Evolutionary conservation across 495 filamentous ascomycete species (phyloP).

Genomic region (Hypoxylon fuscum): DNA sequence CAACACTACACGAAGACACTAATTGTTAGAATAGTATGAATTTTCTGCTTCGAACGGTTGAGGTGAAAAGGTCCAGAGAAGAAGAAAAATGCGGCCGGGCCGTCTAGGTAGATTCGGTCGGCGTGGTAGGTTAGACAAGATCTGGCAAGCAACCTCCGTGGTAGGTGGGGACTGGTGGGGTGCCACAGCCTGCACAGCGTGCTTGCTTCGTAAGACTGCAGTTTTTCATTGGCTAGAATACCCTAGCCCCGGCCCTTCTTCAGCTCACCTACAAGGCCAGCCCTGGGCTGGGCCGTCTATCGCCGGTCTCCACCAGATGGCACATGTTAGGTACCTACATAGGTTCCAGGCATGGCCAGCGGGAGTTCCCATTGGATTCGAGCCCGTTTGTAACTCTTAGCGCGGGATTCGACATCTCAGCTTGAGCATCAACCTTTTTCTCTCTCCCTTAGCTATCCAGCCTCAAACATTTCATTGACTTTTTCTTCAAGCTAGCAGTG

Average conservation of each 20-base stretch:
- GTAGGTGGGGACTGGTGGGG: conserved; percentile 28
- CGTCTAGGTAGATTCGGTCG: conserved; percentile 25
- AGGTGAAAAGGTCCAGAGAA: background rate
- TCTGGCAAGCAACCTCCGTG: conserved; percentile 32
- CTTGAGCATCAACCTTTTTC: background rate
- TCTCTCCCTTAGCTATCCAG: background rate
- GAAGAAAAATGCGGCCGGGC: conserved; percentile 10
- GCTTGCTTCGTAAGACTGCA: conserved; percentile 27
- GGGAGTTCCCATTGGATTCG: conserved; percentile 36
- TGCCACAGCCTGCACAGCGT: conserved; percentile 2
- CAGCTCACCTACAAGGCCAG: conserved; percentile 35
- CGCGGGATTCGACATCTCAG: conserved; percentile 2
- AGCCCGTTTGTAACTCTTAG: conserved; percentile 18
- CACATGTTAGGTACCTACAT: too few species aligned
- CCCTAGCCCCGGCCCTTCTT: conserved; percentile 10
- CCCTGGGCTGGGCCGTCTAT: conserved; percentile 25
- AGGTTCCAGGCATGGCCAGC: conserved; percentile 33
- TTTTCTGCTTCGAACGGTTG: background rate
- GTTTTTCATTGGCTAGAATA: conserved; percentile 21
- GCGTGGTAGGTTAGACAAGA: conserved; percentile 34
- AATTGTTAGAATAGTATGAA: background rate
- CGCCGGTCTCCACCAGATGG: conserved; percentile 29
- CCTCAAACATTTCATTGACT: too few species aligned
- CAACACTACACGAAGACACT: conserved; percentile 1
- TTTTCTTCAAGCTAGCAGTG: background rate